These are phyloP conservation scores for Hansenula sp. DNA, from an alignment of 1,139 yeast species.

Conservation along the genomic window DNA sequence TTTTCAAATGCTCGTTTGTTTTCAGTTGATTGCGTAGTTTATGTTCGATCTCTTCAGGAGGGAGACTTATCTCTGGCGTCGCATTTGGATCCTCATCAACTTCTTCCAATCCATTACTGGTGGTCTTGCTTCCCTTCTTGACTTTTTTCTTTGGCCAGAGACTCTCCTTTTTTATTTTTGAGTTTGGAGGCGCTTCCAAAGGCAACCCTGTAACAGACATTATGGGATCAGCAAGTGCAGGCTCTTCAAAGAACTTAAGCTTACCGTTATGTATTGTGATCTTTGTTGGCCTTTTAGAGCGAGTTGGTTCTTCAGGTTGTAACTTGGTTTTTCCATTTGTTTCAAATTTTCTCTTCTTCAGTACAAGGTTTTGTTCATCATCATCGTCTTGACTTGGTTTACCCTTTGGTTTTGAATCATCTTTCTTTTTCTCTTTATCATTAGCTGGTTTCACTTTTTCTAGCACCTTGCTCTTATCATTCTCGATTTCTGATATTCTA, in stretches of 20 bases:
- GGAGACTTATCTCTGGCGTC: background rate
- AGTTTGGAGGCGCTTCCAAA: constrained; percentile 57
- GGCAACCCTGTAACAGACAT: constrained; percentile 59
- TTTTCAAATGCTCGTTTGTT: constrained; percentile 32
- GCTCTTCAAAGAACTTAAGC: constrained; percentile 38
- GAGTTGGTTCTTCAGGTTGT: background rate
- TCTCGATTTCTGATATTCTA: constrained; percentile 5
- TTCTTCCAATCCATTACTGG: constrained; percentile 6
- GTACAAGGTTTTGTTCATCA: constrained; percentile 3
- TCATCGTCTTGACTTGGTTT: background rate
- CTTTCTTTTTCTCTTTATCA: background rate
- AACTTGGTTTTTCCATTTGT: constrained; percentile 24
- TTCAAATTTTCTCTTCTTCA: constrained; percentile 10
- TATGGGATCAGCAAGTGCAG: constrained; percentile 46
- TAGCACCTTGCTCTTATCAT: background rate
- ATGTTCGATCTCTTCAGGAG: constrained; percentile 1
- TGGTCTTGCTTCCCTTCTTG: constrained; percentile 2
- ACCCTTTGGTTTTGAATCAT: background rate
- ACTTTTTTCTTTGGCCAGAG: constrained; percentile 36
- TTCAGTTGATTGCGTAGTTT: constrained; percentile 29
- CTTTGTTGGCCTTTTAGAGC: background rate
- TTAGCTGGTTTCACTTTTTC: background rate
- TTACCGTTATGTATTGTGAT: constrained; percentile 1
- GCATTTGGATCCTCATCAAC: constrained; percentile 5
- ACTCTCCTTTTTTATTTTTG: constrained; percentile 49